Evolutionary conservation across 208 protist species (phyloP).

Genomic region (Crithidia mellificae): DNA sequence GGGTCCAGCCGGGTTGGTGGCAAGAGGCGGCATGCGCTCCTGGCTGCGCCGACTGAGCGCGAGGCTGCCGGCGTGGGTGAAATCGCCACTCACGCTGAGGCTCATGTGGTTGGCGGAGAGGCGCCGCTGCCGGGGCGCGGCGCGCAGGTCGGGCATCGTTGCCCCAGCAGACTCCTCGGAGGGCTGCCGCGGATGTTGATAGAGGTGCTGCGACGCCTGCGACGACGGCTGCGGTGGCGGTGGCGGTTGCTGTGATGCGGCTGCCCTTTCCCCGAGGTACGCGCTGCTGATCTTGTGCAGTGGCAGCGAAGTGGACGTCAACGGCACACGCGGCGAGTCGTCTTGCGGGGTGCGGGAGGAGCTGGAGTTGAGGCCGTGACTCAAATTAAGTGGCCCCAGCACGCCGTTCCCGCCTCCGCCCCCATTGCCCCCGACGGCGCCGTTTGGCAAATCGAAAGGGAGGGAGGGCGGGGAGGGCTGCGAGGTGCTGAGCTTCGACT

Average conservation of each 20-base stretch:
- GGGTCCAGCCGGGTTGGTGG: too few species aligned
- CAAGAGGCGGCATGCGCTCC: background rate
- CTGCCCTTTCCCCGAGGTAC: background rate
- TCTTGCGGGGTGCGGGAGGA: conserved; percentile 4
- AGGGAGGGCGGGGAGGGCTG: background rate
- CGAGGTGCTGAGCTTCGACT: background rate
- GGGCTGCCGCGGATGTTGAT: background rate
- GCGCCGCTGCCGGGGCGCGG: conserved; percentile 12
- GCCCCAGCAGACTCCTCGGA: background rate
- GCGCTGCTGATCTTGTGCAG: conserved; percentile 3
- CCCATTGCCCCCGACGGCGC: background rate
- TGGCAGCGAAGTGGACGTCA: background rate
- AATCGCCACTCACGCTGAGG: conserved; percentile 17
- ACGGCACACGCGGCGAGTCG: background rate
- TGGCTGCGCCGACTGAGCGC: conserved; percentile 7
- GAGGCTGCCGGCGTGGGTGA: background rate
- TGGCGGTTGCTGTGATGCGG: background rate
- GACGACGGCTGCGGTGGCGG: background rate
- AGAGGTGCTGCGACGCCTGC: background rate
- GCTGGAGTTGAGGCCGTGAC: background rate
- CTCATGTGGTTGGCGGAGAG: conserved; percentile 20
- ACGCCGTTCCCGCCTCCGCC: background rate
- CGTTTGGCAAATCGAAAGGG: background rate
- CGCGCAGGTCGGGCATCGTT: background rate
- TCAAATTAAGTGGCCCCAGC: background rate